Conservation (phyloP, 2,329 filamentous ascomycete genomes). For the Xylariaceae sp. region DNA sequence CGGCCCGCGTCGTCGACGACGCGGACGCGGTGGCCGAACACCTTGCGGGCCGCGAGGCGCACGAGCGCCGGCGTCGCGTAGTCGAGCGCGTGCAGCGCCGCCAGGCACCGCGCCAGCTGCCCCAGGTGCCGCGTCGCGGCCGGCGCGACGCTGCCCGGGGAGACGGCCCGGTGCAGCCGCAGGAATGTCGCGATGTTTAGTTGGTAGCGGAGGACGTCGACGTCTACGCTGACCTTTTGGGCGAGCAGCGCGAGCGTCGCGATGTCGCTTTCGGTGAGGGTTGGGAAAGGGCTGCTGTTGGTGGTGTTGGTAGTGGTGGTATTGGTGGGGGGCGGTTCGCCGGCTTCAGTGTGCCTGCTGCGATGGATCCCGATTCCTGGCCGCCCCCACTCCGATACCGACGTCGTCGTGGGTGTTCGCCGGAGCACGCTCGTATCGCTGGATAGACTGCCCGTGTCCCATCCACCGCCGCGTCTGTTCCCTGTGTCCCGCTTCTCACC, state of each 20-base stretch:
- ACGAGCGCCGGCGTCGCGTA: conserved; percentile 86
- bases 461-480: conserved; percentile 11
- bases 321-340: too few relatives aligned
- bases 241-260: conserved; percentile 61
- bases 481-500: conserved; percentile 14
- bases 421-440: conserved; percentile 18
- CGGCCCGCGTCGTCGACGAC: conserved; percentile 64
- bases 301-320: neutral
- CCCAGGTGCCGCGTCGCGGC: conserved; percentile 77
- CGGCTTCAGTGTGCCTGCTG: conserved; percentile 16
- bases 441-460: conserved; percentile 7
- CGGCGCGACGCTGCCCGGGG: conserved; percentile 66
- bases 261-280: conserved; percentile 52
- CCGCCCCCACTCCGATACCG: neutral
- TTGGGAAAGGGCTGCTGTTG: conserved; percentile 1
- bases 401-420: neutral
- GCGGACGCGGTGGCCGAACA: conserved; percentile 82
- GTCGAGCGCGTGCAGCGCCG: conserved; percentile 76
- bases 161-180: conserved; percentile 83
- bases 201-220: conserved; percentile 81
- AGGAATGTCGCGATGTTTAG: conserved; percentile 88
- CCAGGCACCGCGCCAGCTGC: conserved; percentile 70
- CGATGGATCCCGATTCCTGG: conserved; percentile 44
- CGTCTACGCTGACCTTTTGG: conserved; percentile 63
- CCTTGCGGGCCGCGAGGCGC: conserved; percentile 78